Evolutionary conservation across 495 filamentous ascomycete species (phyloP), one percentile per base, ranked within the genome.

Genomic region (Melanomma pulvis-pyrius): DNA sequence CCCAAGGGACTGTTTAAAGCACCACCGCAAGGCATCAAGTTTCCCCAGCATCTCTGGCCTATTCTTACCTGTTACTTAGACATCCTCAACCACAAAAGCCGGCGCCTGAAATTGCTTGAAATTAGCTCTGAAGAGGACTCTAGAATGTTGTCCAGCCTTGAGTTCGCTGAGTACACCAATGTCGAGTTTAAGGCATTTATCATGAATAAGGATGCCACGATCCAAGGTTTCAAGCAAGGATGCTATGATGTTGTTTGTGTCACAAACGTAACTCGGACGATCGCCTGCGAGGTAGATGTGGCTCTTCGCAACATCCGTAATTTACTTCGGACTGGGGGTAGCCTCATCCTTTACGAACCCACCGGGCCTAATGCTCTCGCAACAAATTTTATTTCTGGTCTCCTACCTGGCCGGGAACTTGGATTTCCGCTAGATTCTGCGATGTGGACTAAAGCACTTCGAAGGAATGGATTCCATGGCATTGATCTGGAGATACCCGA

Each of bases 171-270:
- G 21, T 48, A 48, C 17, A 24, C 17, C 17, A n/a, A 48, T 9
- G 49, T 68, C 36, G 41, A 32, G n/a, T 71, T 64, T 54, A 65
- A 55, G 17, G 28, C 13, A 24, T 32, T 71, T 1, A 46, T 68
- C 36, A 52, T 61, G 17, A 54, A 65, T 22, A 36, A 64, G 24
- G 69, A 71, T 52, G 59, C 28, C 15, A 55, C 44, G 7, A n/a
- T 6, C 44, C 71, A 73, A 54, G 71, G 67, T 6, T 67, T 70
- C 41, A 28, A 66, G 26, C 1, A 19, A 6, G 47, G 39, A 11
- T 22, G n/a, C 11, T 73, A 64, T 41, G 71, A 73, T 50, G 8
- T 73, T 21, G 39, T 73, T 0, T 30, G 70, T 54, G 71, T 63
- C 8, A 28, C 48, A 22, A 64, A 73, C 39, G 63, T 73, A 5